phyloP scores from a whole-genome alignment of 1,284 basidiomycete genomes.

The Omphalotus olearius region DNA sequence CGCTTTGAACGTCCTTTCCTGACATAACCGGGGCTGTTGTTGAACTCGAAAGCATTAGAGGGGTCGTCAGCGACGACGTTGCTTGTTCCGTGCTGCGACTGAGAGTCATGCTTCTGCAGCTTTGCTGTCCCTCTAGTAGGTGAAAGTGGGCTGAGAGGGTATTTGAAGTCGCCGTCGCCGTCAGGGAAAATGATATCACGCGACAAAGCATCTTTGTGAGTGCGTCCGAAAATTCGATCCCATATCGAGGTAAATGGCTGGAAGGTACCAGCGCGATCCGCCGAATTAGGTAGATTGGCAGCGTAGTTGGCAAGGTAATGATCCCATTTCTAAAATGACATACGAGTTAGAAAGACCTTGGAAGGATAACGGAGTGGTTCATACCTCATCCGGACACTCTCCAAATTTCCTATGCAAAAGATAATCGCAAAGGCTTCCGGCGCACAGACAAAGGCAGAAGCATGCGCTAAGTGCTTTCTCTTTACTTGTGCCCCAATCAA shows the following conservation, averaged over 20 bases:
- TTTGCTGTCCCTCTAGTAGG: not conserved
- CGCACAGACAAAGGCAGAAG: conserved; percentile 46
- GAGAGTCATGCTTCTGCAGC: not conserved
- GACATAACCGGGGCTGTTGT: conserved; percentile 15
- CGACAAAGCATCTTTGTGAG: conserved; percentile 4
- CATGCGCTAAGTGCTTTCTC: conserved; percentile 58
- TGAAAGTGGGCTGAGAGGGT: conserved; percentile 12
- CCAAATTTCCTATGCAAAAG: conserved; percentile 49
- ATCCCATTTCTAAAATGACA: conserved; percentile 56
- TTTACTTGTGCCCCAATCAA: conserved; percentile 44
- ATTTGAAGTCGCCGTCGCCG: conserved; percentile 24
- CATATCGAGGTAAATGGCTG: conserved; percentile 47
- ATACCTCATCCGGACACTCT: conserved; percentile 64
- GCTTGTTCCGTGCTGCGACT: conserved; percentile 10
- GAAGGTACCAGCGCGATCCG: conserved; percentile 42
- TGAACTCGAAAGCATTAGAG: not conserved
- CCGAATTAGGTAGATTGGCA: conserved; percentile 39
- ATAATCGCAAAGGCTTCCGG: conserved; percentile 51
- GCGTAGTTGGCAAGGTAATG: conserved; percentile 58
- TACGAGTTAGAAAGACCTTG: not conserved
- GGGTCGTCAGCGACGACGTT: conserved; percentile 20
- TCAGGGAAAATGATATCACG: conserved; percentile 28
- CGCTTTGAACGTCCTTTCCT: conserved; percentile 26
- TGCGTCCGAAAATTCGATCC: conserved; percentile 38
- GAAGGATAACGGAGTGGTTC: conserved; percentile 14